Evolutionary conservation across 2,329 filamentous ascomycete genomes (phyloP).

Genomic region (Cryoendolithus antarcticus): DNA sequence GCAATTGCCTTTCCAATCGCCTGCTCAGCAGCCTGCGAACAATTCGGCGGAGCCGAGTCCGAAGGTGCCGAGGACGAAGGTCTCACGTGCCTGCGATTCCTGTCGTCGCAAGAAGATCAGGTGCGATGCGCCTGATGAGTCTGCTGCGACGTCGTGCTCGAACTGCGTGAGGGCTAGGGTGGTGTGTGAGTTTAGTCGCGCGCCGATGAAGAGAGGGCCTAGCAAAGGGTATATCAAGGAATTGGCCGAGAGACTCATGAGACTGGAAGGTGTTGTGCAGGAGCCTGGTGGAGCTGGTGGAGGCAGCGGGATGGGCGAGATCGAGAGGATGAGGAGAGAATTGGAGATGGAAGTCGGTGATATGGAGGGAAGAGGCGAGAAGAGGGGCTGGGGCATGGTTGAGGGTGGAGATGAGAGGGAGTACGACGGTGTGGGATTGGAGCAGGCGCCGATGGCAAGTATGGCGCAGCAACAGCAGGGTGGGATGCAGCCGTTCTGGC

Average conservation of each 20-base stretch:
- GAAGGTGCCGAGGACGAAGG: constrained; percentile 59
- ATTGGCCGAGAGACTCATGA: constrained; percentile 70
- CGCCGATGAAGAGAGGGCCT: constrained; percentile 67
- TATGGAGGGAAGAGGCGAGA: constrained; percentile 20
- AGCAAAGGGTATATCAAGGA: constrained; percentile 95
- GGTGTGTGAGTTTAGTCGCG: constrained; percentile 72
- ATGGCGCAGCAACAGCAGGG: constrained; percentile 8
- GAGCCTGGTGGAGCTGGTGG: constrained; percentile 7
- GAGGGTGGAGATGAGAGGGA: too few species aligned
- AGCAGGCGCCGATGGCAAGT: constrained; percentile 1
- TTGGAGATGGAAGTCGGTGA: too few species aligned
- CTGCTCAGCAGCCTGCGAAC: too few species aligned
- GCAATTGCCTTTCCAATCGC: too few species aligned
- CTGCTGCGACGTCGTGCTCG: constrained; percentile 60
- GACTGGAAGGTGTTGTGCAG: constrained; percentile 63
- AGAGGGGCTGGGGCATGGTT: constrained; percentile 8
- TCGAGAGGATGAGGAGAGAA: background rate
- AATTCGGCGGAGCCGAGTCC: constrained; percentile 6
- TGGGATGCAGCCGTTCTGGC: constrained; percentile 19
- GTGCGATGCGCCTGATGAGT: constrained; percentile 69
- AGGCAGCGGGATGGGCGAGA: background rate
- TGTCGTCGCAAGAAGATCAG: constrained; percentile 81
- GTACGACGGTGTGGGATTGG: background rate
- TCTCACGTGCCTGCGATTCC: constrained; percentile 79
- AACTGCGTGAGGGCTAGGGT: constrained; percentile 68